phyloP scores from a whole-genome alignment of 169 alveolate genomes.

The Plasmodium knowlesi region DNA sequence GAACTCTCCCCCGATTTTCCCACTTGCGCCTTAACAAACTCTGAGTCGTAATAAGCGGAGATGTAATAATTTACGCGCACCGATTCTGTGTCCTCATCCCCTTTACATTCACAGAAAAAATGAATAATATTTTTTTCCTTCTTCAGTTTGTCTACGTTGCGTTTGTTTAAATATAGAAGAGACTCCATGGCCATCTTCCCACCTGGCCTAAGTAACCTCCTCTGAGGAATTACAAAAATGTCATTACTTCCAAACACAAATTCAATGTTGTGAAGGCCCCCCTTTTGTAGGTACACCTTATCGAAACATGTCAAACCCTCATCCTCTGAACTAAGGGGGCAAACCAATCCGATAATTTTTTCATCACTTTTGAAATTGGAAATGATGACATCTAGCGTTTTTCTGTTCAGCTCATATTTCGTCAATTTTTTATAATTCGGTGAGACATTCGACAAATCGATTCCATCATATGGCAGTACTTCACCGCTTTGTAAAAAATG shows the following conservation, averaged over 20 bases:
- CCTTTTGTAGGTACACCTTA: slow-evolving; percentile 8
- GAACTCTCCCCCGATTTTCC: neutral
- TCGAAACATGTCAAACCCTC: slow-evolving; percentile 9
- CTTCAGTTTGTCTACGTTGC: slow-evolving; percentile 21
- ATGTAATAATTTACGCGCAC: slow-evolving; percentile 29
- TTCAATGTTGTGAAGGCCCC: neutral
- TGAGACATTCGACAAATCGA: slow-evolving; percentile 7
- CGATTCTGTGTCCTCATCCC: neutral
- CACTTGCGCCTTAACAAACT: neutral
- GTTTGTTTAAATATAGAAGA: slow-evolving; percentile 3
- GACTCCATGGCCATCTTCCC: neutral
- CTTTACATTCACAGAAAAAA: slow-evolving; percentile 13
- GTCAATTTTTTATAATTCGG: slow-evolving; percentile 7
- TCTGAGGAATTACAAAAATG: slow-evolving; percentile 22
- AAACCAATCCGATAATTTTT: slow-evolving; percentile 17
- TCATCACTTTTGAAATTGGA: slow-evolving; percentile 5
- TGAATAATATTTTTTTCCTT: slow-evolving; percentile 13
- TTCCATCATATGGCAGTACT: neutral
- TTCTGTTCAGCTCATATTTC: neutral
- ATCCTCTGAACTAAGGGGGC: neutral
- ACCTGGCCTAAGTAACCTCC: neutral
- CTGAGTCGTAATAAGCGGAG: slow-evolving; percentile 5
- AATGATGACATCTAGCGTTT: slow-evolving; percentile 2
- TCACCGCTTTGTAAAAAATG: slow-evolving; percentile 15
- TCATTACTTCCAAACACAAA: slow-evolving; percentile 4